Percentiles rank a stretch among this genome's conserved stretches.
Evolutionary conservation across 345 rosid species (phyloP).

Genomic region (Syzygium aqueum): DNA sequence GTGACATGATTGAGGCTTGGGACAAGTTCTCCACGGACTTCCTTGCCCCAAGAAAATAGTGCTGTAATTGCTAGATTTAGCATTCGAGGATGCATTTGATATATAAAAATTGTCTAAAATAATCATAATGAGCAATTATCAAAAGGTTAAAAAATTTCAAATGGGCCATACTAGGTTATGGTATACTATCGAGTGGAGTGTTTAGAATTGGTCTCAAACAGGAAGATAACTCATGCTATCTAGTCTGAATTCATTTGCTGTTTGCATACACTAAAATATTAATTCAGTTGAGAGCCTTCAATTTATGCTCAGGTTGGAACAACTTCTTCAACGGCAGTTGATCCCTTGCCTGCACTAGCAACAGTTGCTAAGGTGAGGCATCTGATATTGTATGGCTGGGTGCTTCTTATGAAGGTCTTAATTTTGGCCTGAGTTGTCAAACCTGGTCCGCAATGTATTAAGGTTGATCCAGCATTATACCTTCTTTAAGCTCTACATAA

Average conservation of each 20-base stretch:
- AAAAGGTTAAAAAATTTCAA: neutral
- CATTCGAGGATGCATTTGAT: neutral
- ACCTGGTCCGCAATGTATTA: neutral
- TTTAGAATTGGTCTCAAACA: neutral
- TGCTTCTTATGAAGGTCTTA: neutral
- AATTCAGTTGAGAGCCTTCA: neutral
- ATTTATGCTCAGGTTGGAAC: constrained; percentile 58
- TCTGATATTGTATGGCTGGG: neutral
- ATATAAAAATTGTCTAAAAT: neutral
- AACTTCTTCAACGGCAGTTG: constrained; percentile 83
- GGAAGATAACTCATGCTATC: neutral
- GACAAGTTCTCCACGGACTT: neutral
- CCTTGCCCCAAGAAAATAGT: neutral
- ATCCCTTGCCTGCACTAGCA: constrained; percentile 60
- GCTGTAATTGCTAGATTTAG: neutral
- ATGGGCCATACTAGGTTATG: neutral
- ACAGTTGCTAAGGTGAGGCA: constrained; percentile 51
- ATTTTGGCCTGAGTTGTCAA: neutral
- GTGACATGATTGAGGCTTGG: neutral
- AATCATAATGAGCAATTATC: neutral
- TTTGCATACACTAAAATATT: neutral
- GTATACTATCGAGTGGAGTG: too few species aligned
- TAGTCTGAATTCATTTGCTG: neutral
- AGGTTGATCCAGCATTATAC: neutral
- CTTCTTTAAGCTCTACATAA: neutral